Percentiles rank a stretch among this genome's conserved stretches.
phyloP scores from a whole-genome alignment of 192 early-diverging fungal species.

The Jimgerdemannia lactiflua region DNA sequence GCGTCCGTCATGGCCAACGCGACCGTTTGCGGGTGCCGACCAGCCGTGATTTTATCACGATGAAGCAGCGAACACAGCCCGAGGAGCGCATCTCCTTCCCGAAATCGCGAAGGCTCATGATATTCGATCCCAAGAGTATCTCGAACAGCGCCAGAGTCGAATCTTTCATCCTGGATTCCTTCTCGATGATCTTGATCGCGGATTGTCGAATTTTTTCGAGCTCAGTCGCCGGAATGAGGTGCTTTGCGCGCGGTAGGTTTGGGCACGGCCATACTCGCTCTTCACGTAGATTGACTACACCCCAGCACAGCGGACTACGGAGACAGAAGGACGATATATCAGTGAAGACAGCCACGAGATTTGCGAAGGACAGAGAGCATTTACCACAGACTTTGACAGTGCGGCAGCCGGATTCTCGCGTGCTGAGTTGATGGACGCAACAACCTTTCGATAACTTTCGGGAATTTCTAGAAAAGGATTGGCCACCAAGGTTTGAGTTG shows the following conservation, averaged over 20 bases:
- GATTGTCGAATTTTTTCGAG: neutral
- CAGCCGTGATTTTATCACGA: too few relatives aligned
- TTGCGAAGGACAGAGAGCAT: too few relatives aligned
- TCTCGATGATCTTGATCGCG: neutral
- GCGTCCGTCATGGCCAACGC: neutral
- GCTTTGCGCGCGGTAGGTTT: neutral
- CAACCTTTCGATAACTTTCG: too few relatives aligned
- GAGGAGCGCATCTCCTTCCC: neutral
- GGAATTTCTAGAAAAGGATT: too few relatives aligned
- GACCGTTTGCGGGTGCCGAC: neutral
- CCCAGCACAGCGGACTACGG: constrained; percentile 9
- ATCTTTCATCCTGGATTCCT: neutral
- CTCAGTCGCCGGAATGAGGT: neutral
- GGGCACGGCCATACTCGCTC: constrained; percentile 3
- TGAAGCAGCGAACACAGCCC: constrained; percentile 4
- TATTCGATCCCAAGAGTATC: neutral
- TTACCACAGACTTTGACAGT: too few relatives aligned
- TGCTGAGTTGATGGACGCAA: too few relatives aligned
- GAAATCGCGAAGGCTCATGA: neutral
- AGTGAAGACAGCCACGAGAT: too few relatives aligned
- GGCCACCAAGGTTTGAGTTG: too few relatives aligned
- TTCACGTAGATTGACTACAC: constrained; percentile 3
- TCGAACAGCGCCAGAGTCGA: neutral
- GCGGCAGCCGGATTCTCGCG: too few relatives aligned
- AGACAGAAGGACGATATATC: neutral